Evolutionary conservation across 805 yeast species (phyloP), one percentile per base, ranked within the genome.

Genomic region (Danielozyma ontarioensis): DNA sequence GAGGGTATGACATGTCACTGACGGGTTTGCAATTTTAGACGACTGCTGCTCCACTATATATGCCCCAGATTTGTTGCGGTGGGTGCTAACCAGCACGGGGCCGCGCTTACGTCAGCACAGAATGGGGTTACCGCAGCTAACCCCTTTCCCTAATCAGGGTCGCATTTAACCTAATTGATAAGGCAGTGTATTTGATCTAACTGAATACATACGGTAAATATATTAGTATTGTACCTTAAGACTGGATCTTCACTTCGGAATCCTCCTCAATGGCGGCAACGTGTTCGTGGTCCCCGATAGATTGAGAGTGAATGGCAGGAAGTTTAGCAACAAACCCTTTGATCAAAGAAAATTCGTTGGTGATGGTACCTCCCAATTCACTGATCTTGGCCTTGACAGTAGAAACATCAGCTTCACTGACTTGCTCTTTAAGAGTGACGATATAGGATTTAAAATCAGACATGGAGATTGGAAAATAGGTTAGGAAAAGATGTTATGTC

Each of bases 251-350:
- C 27, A 81, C 86, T 49, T 76, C 83, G 50, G 71, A 62, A 53
- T 82, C 89, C 52, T 77, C 86, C 55, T 82, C 89, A 42, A 80
- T 63, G 26, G 68, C 58, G 30, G 74, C 71, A 44, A 82, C 79
- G 31, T 66, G 70, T 18, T 71, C 73, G 48, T 75, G 69, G 27
- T 55, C 48, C 42, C 63, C 55, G 45, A 81, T 53, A n/a, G 74
- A 43, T 15, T 57, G 52, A 23, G 72, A 63, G 44, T 75, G 80
- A 41, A 68, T 38, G 4, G 64, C 56, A 27, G 88, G 87, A 40
- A 82, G 56, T 46, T 75, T 74, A 37, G 74, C 72, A 50, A 74
- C 63, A 48, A 75, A 79, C 1, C 86, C 88, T 59, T 80, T 81
- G 61, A 81, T 78, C 52, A 81, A 62, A 33, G 68, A 58, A 54